Conservation (phyloP, 1,139 yeast genomes). For the Kazachstania sp. region DNA sequence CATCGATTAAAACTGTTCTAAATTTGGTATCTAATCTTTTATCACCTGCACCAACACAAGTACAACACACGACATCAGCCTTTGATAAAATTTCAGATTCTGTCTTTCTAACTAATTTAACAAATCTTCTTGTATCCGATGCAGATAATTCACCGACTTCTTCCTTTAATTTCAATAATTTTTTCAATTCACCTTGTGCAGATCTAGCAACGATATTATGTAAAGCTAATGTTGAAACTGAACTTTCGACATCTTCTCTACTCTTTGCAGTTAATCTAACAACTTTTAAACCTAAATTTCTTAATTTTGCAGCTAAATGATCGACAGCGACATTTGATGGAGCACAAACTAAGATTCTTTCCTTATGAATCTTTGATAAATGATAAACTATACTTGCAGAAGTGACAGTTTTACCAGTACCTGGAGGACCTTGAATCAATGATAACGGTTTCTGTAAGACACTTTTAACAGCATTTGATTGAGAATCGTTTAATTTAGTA, state of each 20-base stretch:
- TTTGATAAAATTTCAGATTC: slow-evolving; percentile 45
- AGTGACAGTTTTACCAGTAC: slow-evolving; percentile 89
- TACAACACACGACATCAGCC: slow-evolving; percentile 82
- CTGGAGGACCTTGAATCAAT: slow-evolving; percentile 93
- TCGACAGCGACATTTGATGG: slow-evolving; percentile 95
- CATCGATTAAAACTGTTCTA: slow-evolving; percentile 79
- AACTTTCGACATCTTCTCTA: slow-evolving; percentile 71
- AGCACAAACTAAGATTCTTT: slow-evolving; percentile 75
- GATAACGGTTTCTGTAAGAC: slow-evolving; percentile 72
- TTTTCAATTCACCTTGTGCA: slow-evolving; percentile 51
- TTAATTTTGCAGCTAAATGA: slow-evolving; percentile 70
- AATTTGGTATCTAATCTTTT: slow-evolving; percentile 49
- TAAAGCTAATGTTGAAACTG: slow-evolving; percentile 46
- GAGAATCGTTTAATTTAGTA: slow-evolving; percentile 68
- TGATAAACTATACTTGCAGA: slow-evolving; percentile 86
- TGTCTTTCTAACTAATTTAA: slow-evolving; percentile 36
- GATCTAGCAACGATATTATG: slow-evolving; percentile 40
- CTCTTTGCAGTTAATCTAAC: slow-evolving; percentile 69
- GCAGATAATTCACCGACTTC: slow-evolving; percentile 65
- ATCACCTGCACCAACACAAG: slow-evolving; percentile 92
- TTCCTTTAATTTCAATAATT: slow-evolving; percentile 48
- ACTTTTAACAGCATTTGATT: slow-evolving; percentile 63
- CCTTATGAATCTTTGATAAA: slow-evolving; percentile 48
- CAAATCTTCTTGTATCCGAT: slow-evolving; percentile 42
- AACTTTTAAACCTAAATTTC: slow-evolving; percentile 60